Evolutionary conservation across 2,329 filamentous ascomycete genomes (phyloP), one percentile per base, ranked within the genome.

Genomic region (Aaosphaeria pasadenensis): DNA sequence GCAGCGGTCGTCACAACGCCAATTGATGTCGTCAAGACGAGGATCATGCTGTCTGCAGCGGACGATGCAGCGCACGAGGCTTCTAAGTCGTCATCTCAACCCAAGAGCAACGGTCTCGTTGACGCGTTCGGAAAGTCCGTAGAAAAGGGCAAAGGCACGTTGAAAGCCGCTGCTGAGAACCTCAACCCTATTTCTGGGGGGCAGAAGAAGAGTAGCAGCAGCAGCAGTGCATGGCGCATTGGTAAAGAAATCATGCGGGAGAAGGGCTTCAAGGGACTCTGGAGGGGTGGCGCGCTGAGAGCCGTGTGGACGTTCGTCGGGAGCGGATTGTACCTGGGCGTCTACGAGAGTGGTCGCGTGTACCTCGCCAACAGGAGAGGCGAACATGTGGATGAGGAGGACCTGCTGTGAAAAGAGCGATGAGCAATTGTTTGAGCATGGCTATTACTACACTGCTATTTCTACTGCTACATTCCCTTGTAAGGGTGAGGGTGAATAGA

Each of bases 21-120:
- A 0, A 83, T 91, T 47, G 91, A 96, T 69, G 89, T 95, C 7
- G 81, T 96, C 28, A 95, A 96, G 75, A 95, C 91, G 54, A 75
- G 89, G 43, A 87, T 95, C 71, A 96, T 95, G 91, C 75, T 96
- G 29, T 77, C 80, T 24, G 69, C 70, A 7, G 63, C 47, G 0
- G 63, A 68, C 1, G 51, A 60, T 43, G 55, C 50, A 4, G 43
- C 24, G 7, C 39, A 44, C 2, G 50, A 59, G 53, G 31, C 60
- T 53, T 44, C 50, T 11, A 30, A 44, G 39, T 41, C 46, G 4
- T 53, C 56, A 24, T 30, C 54, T 55, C 51, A 58, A 54, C 30
- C 30, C 7, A 38, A 13, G 13, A 44, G 44, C 11, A 41, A 53
- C 2, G 61, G 62, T 1, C 33, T 68, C 9, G 65, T 69, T 0